Percentiles rank a stretch among this genome's conserved stretches.
Evolutionary conservation across 2,329 filamentous ascomycete genomes (phyloP).

Genomic region (Plenodomus tracheiphilus): DNA sequence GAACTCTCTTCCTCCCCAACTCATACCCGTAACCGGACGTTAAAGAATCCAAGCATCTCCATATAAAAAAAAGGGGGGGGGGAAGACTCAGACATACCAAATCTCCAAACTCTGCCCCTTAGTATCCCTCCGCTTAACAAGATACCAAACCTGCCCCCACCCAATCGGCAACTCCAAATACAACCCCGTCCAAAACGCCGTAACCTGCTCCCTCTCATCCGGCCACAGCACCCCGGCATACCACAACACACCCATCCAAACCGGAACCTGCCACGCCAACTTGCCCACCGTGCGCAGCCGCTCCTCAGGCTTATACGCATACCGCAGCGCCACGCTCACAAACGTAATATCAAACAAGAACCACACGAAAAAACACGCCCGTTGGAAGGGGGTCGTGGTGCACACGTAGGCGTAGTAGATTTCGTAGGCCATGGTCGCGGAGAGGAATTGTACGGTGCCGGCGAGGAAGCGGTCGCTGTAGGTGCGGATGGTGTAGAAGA

Average conservation of each 20-base stretch:
- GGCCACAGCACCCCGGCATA: constrained; percentile 33
- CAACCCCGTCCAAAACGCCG: constrained; percentile 47
- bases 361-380: constrained; percentile 43
- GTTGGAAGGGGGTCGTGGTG: constrained; percentile 41
- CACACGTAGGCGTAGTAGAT: constrained; percentile 46
- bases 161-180: constrained; percentile 46
- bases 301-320: constrained; percentile 29
- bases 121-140: constrained; percentile 34
- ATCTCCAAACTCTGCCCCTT: constrained; percentile 48
- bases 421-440: constrained; percentile 45
- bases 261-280: constrained; percentile 30
- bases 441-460: constrained; percentile 37
- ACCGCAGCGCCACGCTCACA: constrained; percentile 35
- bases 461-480: constrained; percentile 41
- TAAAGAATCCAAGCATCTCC: too few relatives aligned
- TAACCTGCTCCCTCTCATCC: constrained; percentile 47
- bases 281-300: constrained; percentile 25
- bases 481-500: constrained; percentile 46
- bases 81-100: constrained; percentile 35
- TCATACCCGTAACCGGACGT: too few relatives aligned
- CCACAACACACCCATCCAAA: constrained; percentile 37
- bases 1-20: background rate
- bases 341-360: constrained; percentile 45
- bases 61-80: too few relatives aligned
- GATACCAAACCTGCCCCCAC: constrained; percentile 40